A percentile compares a stretch with the other conserved stretches of the same genome.
Conservation (phyloP, 768 basidiomycete genomes). For the Phanerochaete sordida region DNA sequence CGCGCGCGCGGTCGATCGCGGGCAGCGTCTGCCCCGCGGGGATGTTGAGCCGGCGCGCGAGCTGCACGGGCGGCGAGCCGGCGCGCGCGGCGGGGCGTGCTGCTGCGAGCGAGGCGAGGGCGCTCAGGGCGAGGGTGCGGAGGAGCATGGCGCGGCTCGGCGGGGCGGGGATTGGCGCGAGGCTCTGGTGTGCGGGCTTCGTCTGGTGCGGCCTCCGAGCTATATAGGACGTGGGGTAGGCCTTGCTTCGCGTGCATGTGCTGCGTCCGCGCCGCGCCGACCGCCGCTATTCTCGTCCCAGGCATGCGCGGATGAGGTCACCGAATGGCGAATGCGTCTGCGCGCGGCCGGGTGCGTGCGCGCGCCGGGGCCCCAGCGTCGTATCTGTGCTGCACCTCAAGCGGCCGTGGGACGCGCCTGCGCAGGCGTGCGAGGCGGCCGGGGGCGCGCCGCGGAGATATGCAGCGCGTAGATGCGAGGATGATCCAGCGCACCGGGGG, state of each 20-base stretch:
- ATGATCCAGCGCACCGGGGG: background rate
- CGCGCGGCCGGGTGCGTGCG: background rate
- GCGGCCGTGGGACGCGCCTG: background rate
- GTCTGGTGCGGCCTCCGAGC: too few species aligned
- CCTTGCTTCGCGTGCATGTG: too few species aligned
- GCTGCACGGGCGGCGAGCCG: conserved; percentile 34
- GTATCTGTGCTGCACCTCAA: background rate
- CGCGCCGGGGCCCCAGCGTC: background rate
- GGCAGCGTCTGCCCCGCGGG: conserved; percentile 46
- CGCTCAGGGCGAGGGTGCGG: too few species aligned
- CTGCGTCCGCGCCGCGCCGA: too few species aligned
- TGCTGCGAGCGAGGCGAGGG: conserved; percentile 17
- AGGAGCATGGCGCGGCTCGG: too few species aligned
- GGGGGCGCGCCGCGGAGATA: background rate
- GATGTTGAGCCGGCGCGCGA: conserved; percentile 50
- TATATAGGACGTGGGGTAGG: too few species aligned
- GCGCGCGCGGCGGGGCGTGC: conserved; percentile 22
- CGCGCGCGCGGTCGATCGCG: conserved; percentile 47
- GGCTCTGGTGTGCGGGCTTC: background rate
- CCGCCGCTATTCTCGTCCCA: background rate
- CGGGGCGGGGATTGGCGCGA: too few species aligned
- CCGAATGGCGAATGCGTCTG: background rate
- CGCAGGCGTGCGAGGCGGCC: background rate
- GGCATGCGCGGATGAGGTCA: too few species aligned
- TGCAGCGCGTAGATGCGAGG: background rate